These are phyloP conservation scores for Bipolaris oryzae DNA, from an alignment of 2,329 filamentous ascomycete species.

Conservation along the genomic window DNA sequence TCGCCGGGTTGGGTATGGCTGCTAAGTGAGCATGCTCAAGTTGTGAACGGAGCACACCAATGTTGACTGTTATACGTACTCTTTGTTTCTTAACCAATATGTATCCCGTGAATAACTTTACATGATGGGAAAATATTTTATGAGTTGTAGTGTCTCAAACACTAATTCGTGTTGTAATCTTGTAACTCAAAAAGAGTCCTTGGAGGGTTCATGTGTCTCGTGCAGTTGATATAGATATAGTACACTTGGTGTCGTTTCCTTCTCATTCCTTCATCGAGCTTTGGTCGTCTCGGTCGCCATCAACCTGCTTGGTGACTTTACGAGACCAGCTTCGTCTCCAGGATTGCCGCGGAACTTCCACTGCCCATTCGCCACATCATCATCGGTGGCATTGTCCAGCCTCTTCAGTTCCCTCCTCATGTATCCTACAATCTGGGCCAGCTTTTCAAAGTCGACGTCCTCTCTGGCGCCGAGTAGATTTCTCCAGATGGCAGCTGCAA, in stretches of 20 bases:
- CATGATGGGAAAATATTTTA: not conserved
- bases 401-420: slow-evolving; percentile 63
- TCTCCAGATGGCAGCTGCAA: slow-evolving; percentile 86
- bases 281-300: slow-evolving; percentile 27
- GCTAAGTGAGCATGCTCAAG: slow-evolving; percentile 18
- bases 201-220: slow-evolving; percentile 1
- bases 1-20: slow-evolving; percentile 28
- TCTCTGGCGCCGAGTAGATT: slow-evolving; percentile 83
- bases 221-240: slow-evolving; percentile 4
- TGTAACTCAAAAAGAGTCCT: not conserved
- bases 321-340: slow-evolving; percentile 42
- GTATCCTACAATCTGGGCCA: slow-evolving; percentile 68
- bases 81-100: not conserved
- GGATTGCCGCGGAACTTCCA: slow-evolving; percentile 59
- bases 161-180: not conserved
- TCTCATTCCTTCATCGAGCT: not conserved
- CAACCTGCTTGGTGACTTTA: slow-evolving; percentile 32
- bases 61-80: not conserved
- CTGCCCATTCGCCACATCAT: slow-evolving; percentile 54
- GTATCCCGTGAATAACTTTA: not conserved
- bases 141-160: not conserved
- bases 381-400: slow-evolving; percentile 61
- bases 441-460: slow-evolving; percentile 64
- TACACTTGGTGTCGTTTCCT: slow-evolving; percentile 1
- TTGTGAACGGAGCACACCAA: not conserved